phyloP scores from a whole-genome alignment of 2,329 filamentous ascomycete species.

The Alternaria brassicae region DNA sequence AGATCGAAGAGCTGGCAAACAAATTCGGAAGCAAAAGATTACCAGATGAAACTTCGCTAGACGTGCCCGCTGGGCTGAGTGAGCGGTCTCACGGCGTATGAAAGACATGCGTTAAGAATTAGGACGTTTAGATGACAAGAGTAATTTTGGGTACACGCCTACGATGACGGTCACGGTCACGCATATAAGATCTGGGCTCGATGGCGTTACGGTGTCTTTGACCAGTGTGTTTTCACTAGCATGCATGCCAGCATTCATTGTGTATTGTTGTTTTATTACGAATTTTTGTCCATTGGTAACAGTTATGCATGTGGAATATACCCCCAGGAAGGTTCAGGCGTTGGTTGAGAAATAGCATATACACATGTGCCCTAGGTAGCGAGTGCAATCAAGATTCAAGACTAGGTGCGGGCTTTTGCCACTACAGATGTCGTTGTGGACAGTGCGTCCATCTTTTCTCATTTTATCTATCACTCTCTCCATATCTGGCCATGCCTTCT shows the following conservation, averaged over 20 bases:
- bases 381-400: not conserved
- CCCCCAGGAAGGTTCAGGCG: conserved; percentile 1
- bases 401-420: not conserved
- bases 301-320: conserved; percentile 5
- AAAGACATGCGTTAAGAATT: not conserved
- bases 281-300: not conserved
- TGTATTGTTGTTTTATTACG: not conserved
- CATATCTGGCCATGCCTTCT: not conserved
- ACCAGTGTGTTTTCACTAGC: not conserved
- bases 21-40: conserved; percentile 14
- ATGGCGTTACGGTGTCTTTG: not conserved
- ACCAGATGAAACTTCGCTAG: not conserved
- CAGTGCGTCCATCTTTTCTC: not conserved
- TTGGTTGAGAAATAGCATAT: not conserved
- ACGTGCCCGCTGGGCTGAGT: not conserved
- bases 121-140: not conserved
- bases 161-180: not conserved
- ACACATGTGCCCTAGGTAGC: not conserved
- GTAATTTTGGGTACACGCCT: not conserved
- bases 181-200: not conserved
- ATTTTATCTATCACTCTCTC: not conserved
- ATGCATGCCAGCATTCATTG: not conserved
- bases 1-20: conserved; percentile 57
- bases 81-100: conserved; percentile 1
- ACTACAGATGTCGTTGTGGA: not conserved